Base-by-base conservation (phyloP, 2,329 filamentous ascomycete genomes). In the Arthroderma uncinatum region DNA sequence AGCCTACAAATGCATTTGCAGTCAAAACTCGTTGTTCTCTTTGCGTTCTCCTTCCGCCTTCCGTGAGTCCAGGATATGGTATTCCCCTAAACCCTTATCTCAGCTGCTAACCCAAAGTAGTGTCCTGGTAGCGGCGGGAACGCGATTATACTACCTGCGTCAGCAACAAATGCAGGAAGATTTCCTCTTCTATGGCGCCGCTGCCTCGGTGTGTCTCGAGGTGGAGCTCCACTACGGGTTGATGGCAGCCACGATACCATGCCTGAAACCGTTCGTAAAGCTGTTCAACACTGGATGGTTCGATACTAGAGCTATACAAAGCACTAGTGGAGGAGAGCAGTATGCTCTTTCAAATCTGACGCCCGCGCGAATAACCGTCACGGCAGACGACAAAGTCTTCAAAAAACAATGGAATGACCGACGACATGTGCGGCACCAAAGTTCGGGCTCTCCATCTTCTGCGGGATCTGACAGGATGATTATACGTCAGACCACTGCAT, bases 181-280 rank as follows among this genome's bases (percentile, higher is more conserved):
- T 33, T 54, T 56, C 23, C 30, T 62, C 3, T 61, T 61, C 30
- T 59, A 59, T 56, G 59, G 59, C 7, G 59, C 56, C 3, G 52
- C 48, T n/a, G 54, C 59, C 3, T 58, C 61, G 2, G 57, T 59
- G 10, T 61, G 53, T 30, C 40, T 62, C 47, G 61, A 62, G 55
- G 34, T 56, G 9, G 48, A 50, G 5, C 56, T 62, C 16, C 61
- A 62, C 34, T 62, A 59, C 39, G 55, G 55, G 16, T 39, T 62
- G 30, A 62, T 62, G 40, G 61, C 61, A 44, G 59, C 61, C 6
- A 62, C 59, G 23, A 62, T 62, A 37, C 59, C 61, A 16, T 61
- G 59, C 21, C 25, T 62, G 19, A 62, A 62, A 33, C 59, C 59
- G 14, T 62, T 62, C 54, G 52, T 62, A 9, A 62, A 62, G 47